Evolutionary conservation across 2,329 filamentous ascomycete species (phyloP), one percentile per base, ranked within the genome.

Genomic region (Colletotrichum spinosum): DNA sequence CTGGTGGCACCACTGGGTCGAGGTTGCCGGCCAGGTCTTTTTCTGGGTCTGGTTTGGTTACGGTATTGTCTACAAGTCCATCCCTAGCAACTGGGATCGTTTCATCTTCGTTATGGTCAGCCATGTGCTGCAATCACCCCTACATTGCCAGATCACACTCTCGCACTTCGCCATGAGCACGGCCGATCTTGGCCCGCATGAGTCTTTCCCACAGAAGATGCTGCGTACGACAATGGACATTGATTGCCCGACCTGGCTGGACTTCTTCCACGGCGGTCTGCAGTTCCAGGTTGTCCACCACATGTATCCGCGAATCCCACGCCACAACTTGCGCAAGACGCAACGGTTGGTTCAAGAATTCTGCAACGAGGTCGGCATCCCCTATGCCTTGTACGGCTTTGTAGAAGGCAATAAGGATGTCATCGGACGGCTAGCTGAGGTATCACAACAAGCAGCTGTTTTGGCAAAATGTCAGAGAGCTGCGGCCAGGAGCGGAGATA

Each of bases 81-180:
- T 97, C 55, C 92, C 92, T 12, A 87, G 86, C 69, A 88, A 86
- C 77, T 87, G 86, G 77, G 86, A 86, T 67, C 89, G 93, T 15
- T 84, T 96, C 59, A 79, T 86, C 52, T 97, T 93, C 76, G 81
- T 97, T 72, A 82, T 97, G 75, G 79, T 96, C 73, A 94, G 91
- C 73, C 93, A 97, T 74, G 86, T 93, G 73, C 84, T 93, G 34
- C 92, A 92, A 7, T 91, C 92, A 77, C 91, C 93, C 2, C 81
- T 97, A 55, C 94, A 97, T 76, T 86, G 95, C 10, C 94, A 97
- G 76, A 97, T 97, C 75, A 97, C 93, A 0, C 86, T 97, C 15
- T 96, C 92, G 2, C 94, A 97, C 78, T 97, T 97, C 77, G 92
- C 92, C 69, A 97, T 97, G 94, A 95, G 92, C 71, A 97, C 94